A percentile compares a stretch with the other conserved stretches of the same genome.
Conservation (phyloP, 306 rosid species). For the Oxytropis ochrocephala region DNA sequence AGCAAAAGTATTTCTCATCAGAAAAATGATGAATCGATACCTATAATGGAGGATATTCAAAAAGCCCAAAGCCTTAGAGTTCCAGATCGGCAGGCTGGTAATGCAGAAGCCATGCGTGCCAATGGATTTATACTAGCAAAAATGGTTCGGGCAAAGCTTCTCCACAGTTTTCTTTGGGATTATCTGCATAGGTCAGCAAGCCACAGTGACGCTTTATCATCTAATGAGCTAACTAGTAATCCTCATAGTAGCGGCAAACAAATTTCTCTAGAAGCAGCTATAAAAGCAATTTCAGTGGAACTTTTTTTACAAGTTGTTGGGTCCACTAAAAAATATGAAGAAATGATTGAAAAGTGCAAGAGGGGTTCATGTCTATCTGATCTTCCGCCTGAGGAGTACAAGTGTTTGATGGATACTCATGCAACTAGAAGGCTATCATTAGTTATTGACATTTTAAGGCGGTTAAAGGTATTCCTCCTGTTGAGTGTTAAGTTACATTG, state of each 20-base stretch:
- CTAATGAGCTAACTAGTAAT: constrained; percentile 34
- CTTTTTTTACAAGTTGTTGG: constrained; percentile 92
- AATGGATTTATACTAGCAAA: constrained; percentile 90
- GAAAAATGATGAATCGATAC: constrained; percentile 48
- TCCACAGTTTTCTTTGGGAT: constrained; percentile 85
- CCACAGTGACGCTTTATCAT: constrained; percentile 34
- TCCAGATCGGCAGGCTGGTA: constrained; percentile 39
- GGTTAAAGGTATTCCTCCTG: constrained; percentile 73
- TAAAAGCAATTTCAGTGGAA: constrained; percentile 78
- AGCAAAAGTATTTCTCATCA: constrained; percentile 42
- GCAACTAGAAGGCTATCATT: constrained; percentile 83
- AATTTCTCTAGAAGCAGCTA: constrained; percentile 60
- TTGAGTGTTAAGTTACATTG: constrained; percentile 14
- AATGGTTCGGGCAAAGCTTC: constrained; percentile 88
- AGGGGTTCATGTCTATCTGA: constrained; percentile 66
- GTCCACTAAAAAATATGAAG: constrained; percentile 52
- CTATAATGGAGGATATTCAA: constrained; percentile 66
- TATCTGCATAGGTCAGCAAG: constrained; percentile 39
- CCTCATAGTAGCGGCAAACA: constrained; percentile 56
- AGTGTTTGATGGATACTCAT: constrained; percentile 60
- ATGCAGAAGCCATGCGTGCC: constrained; percentile 70
- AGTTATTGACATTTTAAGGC: constrained; percentile 77
- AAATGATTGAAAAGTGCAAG: constrained; percentile 84
- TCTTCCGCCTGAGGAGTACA: constrained; percentile 63
- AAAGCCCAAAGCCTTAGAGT: constrained; percentile 38